Evolutionary conservation across 768 basidiomycete species (phyloP), one percentile per base, ranked within the genome.

Genomic region (Kwoniella newhampshirensis): DNA sequence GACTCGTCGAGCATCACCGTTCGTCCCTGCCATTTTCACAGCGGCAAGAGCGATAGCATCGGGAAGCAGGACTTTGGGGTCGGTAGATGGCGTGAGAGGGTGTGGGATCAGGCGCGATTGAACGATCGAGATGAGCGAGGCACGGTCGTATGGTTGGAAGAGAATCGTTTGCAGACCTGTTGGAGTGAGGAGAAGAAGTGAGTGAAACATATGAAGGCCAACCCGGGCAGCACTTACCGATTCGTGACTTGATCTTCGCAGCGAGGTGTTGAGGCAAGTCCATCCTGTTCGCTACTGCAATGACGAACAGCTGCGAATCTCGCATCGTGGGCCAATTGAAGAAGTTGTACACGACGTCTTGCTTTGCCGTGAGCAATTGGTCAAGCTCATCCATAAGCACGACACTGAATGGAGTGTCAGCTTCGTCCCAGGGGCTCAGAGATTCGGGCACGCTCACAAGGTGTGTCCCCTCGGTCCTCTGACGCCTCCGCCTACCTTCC

Each of bases 341-440:
- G 78, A 99, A 98, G 71, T 97, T 97, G 78, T 99, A 99, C 20
- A 99, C 88, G 9, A 99, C 94, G 57, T 99, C 94, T 75, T 99
- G 94, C 73, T 96, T 96, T 17, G 87, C 81, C 1, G 94, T 98
- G 66, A 98, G 85, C 26, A 99, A 82, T 75, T 98, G 96, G 77
- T 99, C 96, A 4, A 99, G 82, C 77, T 99, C 96, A 74, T 99
- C 94, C 90, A 99, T 98, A 15, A 99, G 80, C 4, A 98, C 92
- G 4, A 98, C 88, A 55, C 92, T 97, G 63, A 6, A 26, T 15
- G 12, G 32, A 36, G 6, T 42, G 7, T 42, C 40, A 42, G 15
- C 40, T 23, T 42, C 36, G 25, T 23, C 23, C 44, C 44, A 6
- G 15, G 8, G n/a, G 21, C 40, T 42, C 21, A 36, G 18, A 39